Evolutionary conservation across 176 grass and related monocot species (phyloP).

Genomic region (Rhipidocladum racemiflorum): DNA sequence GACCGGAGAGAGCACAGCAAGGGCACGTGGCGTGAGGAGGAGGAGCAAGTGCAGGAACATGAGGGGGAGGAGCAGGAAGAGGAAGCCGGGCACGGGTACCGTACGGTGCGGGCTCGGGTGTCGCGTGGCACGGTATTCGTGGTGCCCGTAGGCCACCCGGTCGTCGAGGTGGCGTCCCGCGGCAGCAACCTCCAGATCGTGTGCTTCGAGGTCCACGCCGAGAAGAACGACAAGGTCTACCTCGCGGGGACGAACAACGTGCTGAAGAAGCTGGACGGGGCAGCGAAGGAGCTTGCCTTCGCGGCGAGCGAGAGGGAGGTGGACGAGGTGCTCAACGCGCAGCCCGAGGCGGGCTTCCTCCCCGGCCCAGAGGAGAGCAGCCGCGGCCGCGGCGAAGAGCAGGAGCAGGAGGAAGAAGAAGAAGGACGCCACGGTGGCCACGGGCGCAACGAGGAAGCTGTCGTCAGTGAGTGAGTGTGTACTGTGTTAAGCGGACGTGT

Average conservation of each 20-base stretch:
- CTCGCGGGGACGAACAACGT: constrained; percentile 66
- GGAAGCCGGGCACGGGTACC: constrained; percentile 40
- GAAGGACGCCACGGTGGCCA: neutral
- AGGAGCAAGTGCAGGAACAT: neutral
- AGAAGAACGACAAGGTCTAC: constrained; percentile 64
- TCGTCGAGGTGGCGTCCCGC: constrained; percentile 38
- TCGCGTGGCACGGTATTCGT: constrained; percentile 47
- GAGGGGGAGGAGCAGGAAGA: neutral
- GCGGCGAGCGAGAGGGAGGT: constrained; percentile 45
- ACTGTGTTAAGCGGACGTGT: neutral
- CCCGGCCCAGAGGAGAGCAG: constrained; percentile 38
- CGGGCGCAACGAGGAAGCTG: neutral
- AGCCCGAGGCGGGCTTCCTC: constrained; percentile 46
- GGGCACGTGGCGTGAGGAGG: constrained; percentile 1
- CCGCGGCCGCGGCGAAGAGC: neutral
- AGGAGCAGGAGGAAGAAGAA: neutral
- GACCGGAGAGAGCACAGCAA: constrained; percentile 1
- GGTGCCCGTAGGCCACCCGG: constrained; percentile 66
- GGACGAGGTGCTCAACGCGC: constrained; percentile 54
- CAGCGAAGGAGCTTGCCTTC: constrained; percentile 74
- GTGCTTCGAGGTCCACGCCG: constrained; percentile 62
- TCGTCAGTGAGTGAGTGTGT: neutral
- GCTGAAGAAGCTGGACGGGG: constrained; percentile 44
- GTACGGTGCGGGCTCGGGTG: constrained; percentile 30
- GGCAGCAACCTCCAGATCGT: constrained; percentile 54